Conservation (phyloP, 306 rosid genomes). For the Vigna angularis region DNA sequence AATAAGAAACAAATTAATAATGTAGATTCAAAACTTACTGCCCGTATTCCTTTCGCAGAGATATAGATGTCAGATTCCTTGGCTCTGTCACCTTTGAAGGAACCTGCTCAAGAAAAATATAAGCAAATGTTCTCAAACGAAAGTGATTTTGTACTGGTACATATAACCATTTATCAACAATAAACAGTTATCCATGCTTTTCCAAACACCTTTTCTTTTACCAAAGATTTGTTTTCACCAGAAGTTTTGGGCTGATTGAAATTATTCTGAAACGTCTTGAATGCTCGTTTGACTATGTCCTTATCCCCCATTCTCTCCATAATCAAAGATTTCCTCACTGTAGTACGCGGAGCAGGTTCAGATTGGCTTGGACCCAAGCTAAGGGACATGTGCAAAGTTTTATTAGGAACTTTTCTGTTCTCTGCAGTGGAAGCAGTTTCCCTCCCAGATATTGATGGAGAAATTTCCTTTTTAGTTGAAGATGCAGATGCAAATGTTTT, state of each 20-base stretch:
- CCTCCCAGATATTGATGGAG: slow-evolving; percentile 53
- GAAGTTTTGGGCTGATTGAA: slow-evolving; percentile 56
- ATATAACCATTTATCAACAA: neutral
- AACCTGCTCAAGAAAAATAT: slow-evolving; percentile 49
- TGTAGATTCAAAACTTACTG: slow-evolving; percentile 54
- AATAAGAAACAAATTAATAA: slow-evolving; percentile 1
- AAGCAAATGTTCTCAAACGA: slow-evolving; percentile 13
- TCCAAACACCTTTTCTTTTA: slow-evolving; percentile 60
- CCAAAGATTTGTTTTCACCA: slow-evolving; percentile 51
- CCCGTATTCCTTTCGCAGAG: slow-evolving; percentile 57
- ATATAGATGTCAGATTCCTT: slow-evolving; percentile 49
- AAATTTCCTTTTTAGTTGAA: slow-evolving; percentile 50
- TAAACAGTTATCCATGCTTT: slow-evolving; percentile 2
- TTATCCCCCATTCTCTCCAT: slow-evolving; percentile 90
- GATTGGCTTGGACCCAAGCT: slow-evolving; percentile 55
- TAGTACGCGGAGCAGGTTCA: slow-evolving; percentile 50
- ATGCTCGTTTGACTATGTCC: slow-evolving; percentile 82
- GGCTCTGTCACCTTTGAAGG: slow-evolving; percentile 57
- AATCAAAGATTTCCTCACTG: slow-evolving; percentile 62
- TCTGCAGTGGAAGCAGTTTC: slow-evolving; percentile 45
- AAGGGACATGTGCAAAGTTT: slow-evolving; percentile 68
- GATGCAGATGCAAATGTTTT: slow-evolving; percentile 46
- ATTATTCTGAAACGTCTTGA: slow-evolving; percentile 76
- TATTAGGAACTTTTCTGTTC: slow-evolving; percentile 57
- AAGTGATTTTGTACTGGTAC: neutral